phyloP scores from a whole-genome alignment of 1,139 yeast genomes.

The Scheffersomyces insectosa region DNA sequence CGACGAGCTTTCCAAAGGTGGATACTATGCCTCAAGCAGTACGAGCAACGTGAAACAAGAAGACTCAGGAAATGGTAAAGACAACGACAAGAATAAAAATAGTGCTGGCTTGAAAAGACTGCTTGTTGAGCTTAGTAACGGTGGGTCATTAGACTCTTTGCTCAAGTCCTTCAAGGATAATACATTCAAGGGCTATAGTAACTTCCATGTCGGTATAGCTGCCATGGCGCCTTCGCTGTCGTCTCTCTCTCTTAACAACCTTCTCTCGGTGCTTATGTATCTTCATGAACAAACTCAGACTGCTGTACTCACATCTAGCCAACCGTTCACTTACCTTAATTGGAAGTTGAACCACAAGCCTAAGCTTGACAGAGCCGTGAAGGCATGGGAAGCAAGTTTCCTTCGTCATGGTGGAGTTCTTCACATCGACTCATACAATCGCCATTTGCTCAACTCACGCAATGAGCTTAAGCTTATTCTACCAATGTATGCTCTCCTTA shows the following conservation, averaged over 20 bases:
- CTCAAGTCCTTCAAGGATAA: constrained; percentile 42
- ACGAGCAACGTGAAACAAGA: constrained; percentile 1
- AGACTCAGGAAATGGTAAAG: constrained; percentile 13
- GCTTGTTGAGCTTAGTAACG: constrained; percentile 59
- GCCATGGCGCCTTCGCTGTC: not conserved
- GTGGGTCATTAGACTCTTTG: constrained; percentile 51
- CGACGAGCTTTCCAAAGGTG: constrained; percentile 13
- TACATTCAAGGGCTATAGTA: constrained; percentile 1
- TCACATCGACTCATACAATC: constrained; percentile 51
- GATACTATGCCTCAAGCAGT: not conserved
- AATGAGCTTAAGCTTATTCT: constrained; percentile 63
- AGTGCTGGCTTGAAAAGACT: constrained; percentile 10
- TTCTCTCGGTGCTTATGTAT: constrained; percentile 67
- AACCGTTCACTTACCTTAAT: constrained; percentile 29
- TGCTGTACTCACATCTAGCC: constrained; percentile 42
- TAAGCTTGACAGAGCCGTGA: constrained; percentile 51
- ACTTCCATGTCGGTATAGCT: constrained; percentile 1
- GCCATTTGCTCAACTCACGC: constrained; percentile 48
- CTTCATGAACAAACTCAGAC: constrained; percentile 69
- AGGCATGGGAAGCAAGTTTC: constrained; percentile 66
- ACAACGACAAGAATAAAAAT: constrained; percentile 13
- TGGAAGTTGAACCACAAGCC: constrained; percentile 69
- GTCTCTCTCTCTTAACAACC: constrained; percentile 54
- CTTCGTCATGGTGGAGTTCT: constrained; percentile 62
- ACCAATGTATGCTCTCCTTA: constrained; percentile 64